Evolutionary conservation across 2,329 filamentous ascomycete genomes (phyloP).

Genomic region (Penicillium sp.): DNA sequence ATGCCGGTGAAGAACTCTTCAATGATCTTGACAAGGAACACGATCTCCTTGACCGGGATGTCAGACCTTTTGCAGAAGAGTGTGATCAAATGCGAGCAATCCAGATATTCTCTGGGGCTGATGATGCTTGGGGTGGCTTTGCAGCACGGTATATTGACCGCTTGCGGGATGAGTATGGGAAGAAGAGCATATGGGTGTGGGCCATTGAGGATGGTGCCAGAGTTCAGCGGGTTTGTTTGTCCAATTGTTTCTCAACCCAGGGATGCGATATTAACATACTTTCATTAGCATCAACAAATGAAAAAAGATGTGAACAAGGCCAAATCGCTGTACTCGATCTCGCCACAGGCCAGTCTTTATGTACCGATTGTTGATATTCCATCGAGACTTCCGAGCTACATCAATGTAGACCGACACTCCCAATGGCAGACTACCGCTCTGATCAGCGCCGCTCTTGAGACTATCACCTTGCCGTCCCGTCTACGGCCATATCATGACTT

Average conservation of each 20-base stretch:
- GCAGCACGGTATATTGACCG: constrained; percentile 71
- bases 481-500: constrained; percentile 39
- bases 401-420: constrained; percentile 64
- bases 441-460: constrained; percentile 75
- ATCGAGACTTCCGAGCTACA: constrained; percentile 54
- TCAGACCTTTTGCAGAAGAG: constrained; percentile 86
- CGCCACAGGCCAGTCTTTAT: constrained; percentile 72
- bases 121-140: constrained; percentile 83
- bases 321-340: constrained; percentile 67
- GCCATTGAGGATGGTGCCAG: constrained; percentile 67
- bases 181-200: constrained; percentile 84
- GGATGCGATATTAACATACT: constrained; percentile 19
- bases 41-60: constrained; percentile 85
- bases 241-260: constrained; percentile 2
- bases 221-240: constrained; percentile 54
- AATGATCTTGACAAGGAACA: constrained; percentile 72
- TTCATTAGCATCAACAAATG: constrained; percentile 57
- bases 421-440: constrained; percentile 80
- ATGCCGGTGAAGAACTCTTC: constrained; percentile 74
- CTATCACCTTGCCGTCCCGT: constrained; percentile 73
- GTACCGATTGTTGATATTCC: constrained; percentile 72
- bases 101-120: constrained; percentile 70
- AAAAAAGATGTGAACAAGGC: constrained; percentile 73
- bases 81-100: constrained; percentile 89
- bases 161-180: constrained; percentile 86